Percentiles rank a stretch among this genome's conserved stretches.
Evolutionary conservation across 306 rosid genomes (phyloP).

Genomic region (Urtica urens): DNA sequence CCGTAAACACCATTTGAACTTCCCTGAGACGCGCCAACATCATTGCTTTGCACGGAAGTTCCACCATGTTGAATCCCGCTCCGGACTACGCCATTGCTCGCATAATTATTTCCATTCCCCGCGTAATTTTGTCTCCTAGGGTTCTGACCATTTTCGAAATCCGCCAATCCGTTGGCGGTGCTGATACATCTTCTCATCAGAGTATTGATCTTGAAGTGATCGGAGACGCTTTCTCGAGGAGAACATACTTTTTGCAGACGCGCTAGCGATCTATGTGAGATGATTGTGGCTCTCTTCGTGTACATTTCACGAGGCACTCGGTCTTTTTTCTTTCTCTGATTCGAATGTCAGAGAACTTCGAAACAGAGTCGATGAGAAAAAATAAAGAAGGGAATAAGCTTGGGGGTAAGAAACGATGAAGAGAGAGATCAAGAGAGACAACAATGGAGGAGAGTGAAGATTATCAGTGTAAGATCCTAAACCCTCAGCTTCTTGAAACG

Average conservation of each 20-base stretch:
- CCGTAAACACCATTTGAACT: neutral
- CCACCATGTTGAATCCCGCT: neutral
- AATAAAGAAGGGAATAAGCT: neutral
- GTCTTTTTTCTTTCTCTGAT: neutral
- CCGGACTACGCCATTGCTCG: neutral
- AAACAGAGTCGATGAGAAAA: neutral
- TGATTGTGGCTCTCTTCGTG: constrained; percentile 4
- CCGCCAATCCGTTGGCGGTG: neutral
- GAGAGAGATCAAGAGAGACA: neutral
- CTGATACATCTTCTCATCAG: constrained; percentile 1
- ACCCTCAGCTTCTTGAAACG: too few species aligned
- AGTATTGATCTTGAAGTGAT: neutral
- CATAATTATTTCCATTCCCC: neutral
- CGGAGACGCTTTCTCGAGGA: neutral
- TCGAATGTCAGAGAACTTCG: neutral
- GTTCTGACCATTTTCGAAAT: constrained; percentile 5
- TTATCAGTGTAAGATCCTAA: too few species aligned
- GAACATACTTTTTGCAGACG: constrained; percentile 6
- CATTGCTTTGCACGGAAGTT: neutral
- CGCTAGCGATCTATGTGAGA: constrained; percentile 1
- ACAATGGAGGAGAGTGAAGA: neutral
- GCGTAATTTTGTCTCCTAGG: neutral
- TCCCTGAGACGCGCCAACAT: neutral
- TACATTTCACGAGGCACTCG: neutral
- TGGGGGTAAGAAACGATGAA: neutral